Percentiles rank a stretch among this genome's conserved stretches.
phyloP scores from a whole-genome alignment of 805 yeast genomes.

The Ogataea trehaloabstinens region DNA sequence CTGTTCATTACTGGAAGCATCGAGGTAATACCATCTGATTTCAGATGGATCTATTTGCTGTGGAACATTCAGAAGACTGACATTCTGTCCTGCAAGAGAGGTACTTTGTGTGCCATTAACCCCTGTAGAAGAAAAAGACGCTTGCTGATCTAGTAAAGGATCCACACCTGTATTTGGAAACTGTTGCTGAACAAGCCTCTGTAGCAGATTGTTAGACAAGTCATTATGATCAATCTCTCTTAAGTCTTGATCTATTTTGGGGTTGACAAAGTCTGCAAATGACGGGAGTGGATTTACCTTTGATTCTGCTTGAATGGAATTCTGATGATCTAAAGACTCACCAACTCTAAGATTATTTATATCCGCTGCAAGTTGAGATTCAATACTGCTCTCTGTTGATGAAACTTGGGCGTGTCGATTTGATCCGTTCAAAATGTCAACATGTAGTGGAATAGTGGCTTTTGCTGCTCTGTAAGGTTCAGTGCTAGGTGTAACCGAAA shows the following conservation, averaged over 20 bases:
- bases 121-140: constrained; percentile 7
- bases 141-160: constrained; percentile 3
- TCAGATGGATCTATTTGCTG: constrained; percentile 25
- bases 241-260: constrained; percentile 2
- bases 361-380: constrained; percentile 13
- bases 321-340: neutral
- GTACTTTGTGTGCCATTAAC: constrained; percentile 4
- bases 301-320: neutral
- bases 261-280: neutral
- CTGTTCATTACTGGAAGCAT: constrained; percentile 65
- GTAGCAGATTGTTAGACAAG: constrained; percentile 6
- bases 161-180: constrained; percentile 4
- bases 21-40: constrained; percentile 71
- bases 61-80: constrained; percentile 8
- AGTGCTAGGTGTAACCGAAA: constrained; percentile 16
- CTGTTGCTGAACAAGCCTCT: constrained; percentile 7
- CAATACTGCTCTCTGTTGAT: constrained; percentile 1
- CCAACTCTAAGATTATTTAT: neutral
- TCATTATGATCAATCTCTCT: constrained; percentile 6
- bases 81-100: constrained; percentile 17
- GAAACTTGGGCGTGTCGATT: constrained; percentile 15
- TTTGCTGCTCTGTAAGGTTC: constrained; percentile 34
- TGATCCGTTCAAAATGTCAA: constrained; percentile 19
- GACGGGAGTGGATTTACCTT: neutral
- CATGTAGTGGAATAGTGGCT: constrained; percentile 14